Base-by-base conservation (phyloP, 2,329 filamentous ascomycete genomes). In the Trichoderma arundinaceum region DNA sequence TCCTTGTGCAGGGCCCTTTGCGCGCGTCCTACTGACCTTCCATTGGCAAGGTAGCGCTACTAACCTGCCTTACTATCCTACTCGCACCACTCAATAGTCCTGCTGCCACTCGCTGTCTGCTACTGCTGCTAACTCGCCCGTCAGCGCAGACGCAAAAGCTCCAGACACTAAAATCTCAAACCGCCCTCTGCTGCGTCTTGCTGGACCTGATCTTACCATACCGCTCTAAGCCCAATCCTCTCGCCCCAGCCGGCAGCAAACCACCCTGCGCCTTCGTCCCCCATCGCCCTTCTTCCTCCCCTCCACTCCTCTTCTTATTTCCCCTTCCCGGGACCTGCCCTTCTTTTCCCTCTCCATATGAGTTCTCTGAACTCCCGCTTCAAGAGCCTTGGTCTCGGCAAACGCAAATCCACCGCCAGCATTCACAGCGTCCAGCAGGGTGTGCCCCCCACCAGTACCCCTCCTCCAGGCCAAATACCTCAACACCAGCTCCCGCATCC, bases 361-460 rank as follows among this genome's bases (percentile, higher is more conserved):
- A 91, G 86, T 85, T 91, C 88, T 84, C 86, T 91, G 87, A 92
- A 91, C 84, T 86, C 87, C 78, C 88, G 90, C 80, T 87, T 92
- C 79, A 91, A 91, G 84, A 86, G 86, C 84, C 85, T 92, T 82
- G 89, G 90, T 81, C 90, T 92, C 84, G 90, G 89, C 81, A 92
- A 91, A 86, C 89, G 90, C 80, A 91, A 88, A 83, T 90, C 89
- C 74, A 83, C 83, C 74, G 83, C 84, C 77, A 87, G 83, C 78
- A 85, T 86, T 74, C 83, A 84, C 71, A 80, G 78, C 75, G 39
- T 56, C 60, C 80, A 84, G 75, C 80, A 84, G 76, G 76, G 75
- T 65, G 72, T 70, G 66, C 71, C 73, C 68, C 71, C 75, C 67
- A 71, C 71, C 70, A 74, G 70, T 70, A 75, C 76, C 72, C 76